Percentiles rank a stretch among this genome's conserved stretches.
Evolutionary conservation across 805 yeast species (phyloP).

Genomic region (Candida easanensis): DNA sequence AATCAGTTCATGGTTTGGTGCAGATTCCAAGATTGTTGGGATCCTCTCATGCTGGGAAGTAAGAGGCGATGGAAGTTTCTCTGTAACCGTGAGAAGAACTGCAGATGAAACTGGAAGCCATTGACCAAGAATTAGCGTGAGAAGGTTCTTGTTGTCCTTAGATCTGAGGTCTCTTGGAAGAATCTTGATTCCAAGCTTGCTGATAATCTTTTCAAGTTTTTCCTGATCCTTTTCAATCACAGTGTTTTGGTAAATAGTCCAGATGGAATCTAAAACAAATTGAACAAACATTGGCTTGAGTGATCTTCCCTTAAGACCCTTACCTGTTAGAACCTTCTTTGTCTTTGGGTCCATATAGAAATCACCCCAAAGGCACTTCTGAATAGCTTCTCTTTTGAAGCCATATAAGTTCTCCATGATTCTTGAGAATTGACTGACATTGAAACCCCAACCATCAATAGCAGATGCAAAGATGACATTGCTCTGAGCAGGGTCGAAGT

Average conservation of each 20-base stretch:
- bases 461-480: conserved; percentile 92
- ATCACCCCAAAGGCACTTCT: conserved; percentile 95
- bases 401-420: conserved; percentile 84
- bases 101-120: conserved; percentile 95
- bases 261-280: conserved; percentile 81
- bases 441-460: conserved; percentile 97
- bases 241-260: conserved; percentile 84
- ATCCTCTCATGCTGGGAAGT: conserved; percentile 72
- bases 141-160: conserved; percentile 64
- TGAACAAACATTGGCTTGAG: conserved; percentile 84
- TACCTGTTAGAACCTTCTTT: conserved; percentile 72
- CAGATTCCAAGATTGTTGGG: conserved; percentile 59
- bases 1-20: conserved; percentile 48
- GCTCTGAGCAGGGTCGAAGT: conserved; percentile 82
- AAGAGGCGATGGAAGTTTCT: conserved; percentile 79
- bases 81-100: conserved; percentile 77
- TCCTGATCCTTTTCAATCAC: conserved; percentile 64
- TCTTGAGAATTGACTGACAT: conserved; percentile 81
- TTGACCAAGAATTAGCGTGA: conserved; percentile 74
- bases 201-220: conserved; percentile 70
- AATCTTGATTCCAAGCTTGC: conserved; percentile 64
- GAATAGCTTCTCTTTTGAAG: conserved; percentile 72
- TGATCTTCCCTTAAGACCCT: conserved; percentile 57
- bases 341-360: conserved; percentile 85
- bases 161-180: conserved; percentile 75